A percentile compares a stretch with the other conserved stretches of the same genome.
Evolutionary conservation across 495 filamentous ascomycete genomes (phyloP).

Genomic region (Aspergillus incahuasiensis): DNA sequence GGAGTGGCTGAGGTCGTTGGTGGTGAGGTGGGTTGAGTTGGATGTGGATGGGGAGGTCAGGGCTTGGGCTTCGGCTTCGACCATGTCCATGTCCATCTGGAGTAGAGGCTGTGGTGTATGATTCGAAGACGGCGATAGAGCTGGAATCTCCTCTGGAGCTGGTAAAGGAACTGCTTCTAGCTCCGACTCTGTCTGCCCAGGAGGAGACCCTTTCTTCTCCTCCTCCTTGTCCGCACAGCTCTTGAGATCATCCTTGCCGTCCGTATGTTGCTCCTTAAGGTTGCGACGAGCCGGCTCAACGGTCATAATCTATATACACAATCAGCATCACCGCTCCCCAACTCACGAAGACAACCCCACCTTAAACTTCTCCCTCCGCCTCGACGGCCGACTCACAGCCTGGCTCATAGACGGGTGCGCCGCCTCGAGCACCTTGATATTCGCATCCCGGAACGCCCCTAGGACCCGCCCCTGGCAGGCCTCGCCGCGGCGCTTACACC

Average conservation of each 20-base stretch:
- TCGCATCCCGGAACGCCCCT: constrained; percentile 34
- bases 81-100: not conserved
- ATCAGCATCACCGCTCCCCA: not conserved
- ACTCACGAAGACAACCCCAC: constrained; percentile 5
- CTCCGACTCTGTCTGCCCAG: no score
- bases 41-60: not conserved
- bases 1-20: constrained; percentile 9
- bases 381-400: constrained; percentile 14
- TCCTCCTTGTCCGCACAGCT: not conserved
- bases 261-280: no score
- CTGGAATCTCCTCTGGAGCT: no score
- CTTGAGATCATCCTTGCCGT: not conserved
- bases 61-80: no score
- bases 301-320: constrained; percentile 15
- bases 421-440: constrained; percentile 28
- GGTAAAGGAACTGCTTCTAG: no score
- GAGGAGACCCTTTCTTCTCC: not conserved
- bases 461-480: constrained; percentile 30
- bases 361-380: constrained; percentile 29
- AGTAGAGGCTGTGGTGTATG: not conserved
- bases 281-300: constrained; percentile 3
- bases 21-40: constrained; percentile 2
- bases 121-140: no score
- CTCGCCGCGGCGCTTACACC: constrained; percentile 29
- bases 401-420: constrained; percentile 32